Base-by-base conservation (phyloP, 148 eudicot genomes). In the Spergularia marina region DNA sequence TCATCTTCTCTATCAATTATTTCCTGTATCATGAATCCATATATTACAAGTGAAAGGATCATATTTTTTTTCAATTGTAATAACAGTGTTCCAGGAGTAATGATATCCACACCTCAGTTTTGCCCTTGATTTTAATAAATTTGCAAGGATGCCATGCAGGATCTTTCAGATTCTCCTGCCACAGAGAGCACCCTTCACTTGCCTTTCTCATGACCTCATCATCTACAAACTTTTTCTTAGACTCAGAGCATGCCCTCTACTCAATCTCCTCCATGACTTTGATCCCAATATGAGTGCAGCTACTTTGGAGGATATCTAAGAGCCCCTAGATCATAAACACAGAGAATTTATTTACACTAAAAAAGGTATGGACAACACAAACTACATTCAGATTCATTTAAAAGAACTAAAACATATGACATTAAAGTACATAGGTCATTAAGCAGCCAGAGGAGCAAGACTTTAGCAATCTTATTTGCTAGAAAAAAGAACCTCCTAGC, bases 191-290 rank as follows among this genome's bases (percentile, higher is more conserved):
- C 14, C 86, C 85, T 76, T 94, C 93, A 53, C 77, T 39, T 65
- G 93, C 95, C 87, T 91, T 90, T 30, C 85, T 13, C 47, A 85
- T 81, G 68, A 85, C 97, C 70, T 91, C 89, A 18, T 78, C 79
- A 49, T 66, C 60, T 13, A 80, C 60, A 61, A 78, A 95, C 82
- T 83, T 95, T 49, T 20, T 73, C 67, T 84, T 85, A 84, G 91
- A 86, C 74, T 95, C n/a, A n/a, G n/a, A n/a, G n/a, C n/a, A n/a
- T n/a, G n/a, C n/a, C n/a, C n/a, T n/a, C n/a, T n/a, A n/a, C n/a
- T n/a, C 94, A 18, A 95, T 74, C 59, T 95, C 98, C 53, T 98
- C 98, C 97, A 95, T 91, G 70, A 91, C 84, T 77, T 91, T 95
- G 73, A 92, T 72, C 58, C 91, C 92, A 65, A 92, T 87, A 57